Evolutionary conservation across 176 grass and related monocot species (phyloP), one percentile per base, ranked within the genome.

Genomic region (Areca catechu): DNA sequence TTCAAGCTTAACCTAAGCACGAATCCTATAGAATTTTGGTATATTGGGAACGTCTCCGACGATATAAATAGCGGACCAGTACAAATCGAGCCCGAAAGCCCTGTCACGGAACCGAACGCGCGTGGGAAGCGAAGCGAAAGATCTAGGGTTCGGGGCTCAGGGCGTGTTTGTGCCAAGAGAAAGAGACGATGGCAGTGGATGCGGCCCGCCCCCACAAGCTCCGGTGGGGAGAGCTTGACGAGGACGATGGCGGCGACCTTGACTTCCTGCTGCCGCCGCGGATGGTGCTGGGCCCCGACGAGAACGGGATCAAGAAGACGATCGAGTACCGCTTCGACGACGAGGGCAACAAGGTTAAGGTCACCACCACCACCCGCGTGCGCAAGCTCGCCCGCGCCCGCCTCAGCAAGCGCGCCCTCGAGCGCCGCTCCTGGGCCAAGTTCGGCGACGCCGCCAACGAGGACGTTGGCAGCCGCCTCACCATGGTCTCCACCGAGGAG

Each of bases 291-390:
- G 90, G 85, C 2, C 85, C 85, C 22, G 90, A 95, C 69, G 90
- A 65, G 70, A 72, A 80, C 81, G 90, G 90, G 14, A 6, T 86
- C 59, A 86, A 86, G 86, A 83, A 61, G 71, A 79, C 63, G 20
- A 76, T 79, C 24, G 85, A 87, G 77, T 95, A 90, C 60, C 58
- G 77, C 19, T 87, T 95, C 68, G 86, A 95, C 53, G 91, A 95
- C 16, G 77, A 86, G 1, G 80, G 80, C 18, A 95, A 86, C 67
- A 84, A 84, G 74, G 82, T 95, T 20, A 77, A 80, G 76, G 82
- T 95, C 18, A 83, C 79, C 30, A 95, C 82, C 53, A 89, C 85
- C 58, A 86, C 79, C 15, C 82, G 82, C 29, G 79, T 89, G 53
- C 75, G 83, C 23, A 95, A 82, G 71, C 70, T 95, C 17, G 84